A percentile compares a stretch with the other conserved stretches of the same genome.
Conservation (phyloP, 202 grass and related monocot species). For the Cymbopogon flexuosus region DNA sequence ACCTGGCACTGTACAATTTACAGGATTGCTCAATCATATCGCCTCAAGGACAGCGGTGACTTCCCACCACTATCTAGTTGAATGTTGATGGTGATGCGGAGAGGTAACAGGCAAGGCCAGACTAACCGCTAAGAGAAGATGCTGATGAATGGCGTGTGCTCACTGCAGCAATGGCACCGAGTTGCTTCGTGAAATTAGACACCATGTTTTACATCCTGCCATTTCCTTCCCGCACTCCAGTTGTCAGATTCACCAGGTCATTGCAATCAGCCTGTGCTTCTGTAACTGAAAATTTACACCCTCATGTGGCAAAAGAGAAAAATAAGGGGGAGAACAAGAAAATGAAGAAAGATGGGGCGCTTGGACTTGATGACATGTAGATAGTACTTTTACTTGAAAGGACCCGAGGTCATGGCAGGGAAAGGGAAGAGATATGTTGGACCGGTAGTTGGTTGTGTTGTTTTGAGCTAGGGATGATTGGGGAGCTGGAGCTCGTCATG, state of each 20-base stretch:
- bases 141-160: background rate
- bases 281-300: background rate
- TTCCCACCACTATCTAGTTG: slow-evolving; percentile 77
- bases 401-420: background rate
- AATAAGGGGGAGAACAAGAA: background rate
- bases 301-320: background rate
- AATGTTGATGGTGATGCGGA: slow-evolving; percentile 4
- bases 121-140: slow-evolving; percentile 20
- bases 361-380: slow-evolving; percentile 17
- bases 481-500: background rate
- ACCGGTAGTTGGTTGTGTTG: slow-evolving; percentile 9
- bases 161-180: background rate
- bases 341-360: background rate
- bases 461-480: background rate
- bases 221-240: background rate
- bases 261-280: background rate
- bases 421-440: background rate
- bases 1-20: slow-evolving; percentile 8
- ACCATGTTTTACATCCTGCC: slow-evolving; percentile 38
- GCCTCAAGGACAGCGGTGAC: slow-evolving; percentile 74
- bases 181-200: slow-evolving; percentile 17
- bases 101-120: background rate
- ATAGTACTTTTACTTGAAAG: background rate
- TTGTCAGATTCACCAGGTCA: background rate
- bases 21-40: slow-evolving; percentile 59